Base-by-base conservation (phyloP, 192 early-diverging fungal genomes). In the Coemansia sp. region DNA sequence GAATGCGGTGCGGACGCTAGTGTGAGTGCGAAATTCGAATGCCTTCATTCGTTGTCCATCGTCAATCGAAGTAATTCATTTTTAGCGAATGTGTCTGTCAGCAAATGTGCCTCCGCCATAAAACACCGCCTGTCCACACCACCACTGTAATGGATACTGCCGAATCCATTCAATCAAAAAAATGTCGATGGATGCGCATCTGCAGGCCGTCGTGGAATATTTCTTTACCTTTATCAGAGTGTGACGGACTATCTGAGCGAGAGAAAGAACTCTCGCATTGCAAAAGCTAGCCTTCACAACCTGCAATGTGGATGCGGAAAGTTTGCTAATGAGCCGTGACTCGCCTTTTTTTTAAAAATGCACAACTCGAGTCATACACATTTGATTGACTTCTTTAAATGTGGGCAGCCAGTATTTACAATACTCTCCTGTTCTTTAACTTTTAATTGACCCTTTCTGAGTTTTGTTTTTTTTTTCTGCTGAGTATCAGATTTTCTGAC, bases 151-250 rank as follows among this genome's bases (percentile, higher is more conserved):
- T 53, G 51, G 51, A 53, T 53, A 53, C 47, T 61, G 59, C 24
- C 22, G 28, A 61, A 26, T 48, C 47, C 24, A 19, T 26, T 47
- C 16, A 38, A 6, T 16, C 25, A 25, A 9, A 51, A 9, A 51
- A n/a, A 47, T 9, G 31, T 34, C 24, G 49, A 62, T 62, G 60
- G 60, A 62, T 62, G 60, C 49, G 60, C 60, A 62, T 62, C 60
- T 16, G 27, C 53, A 24, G 14, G 38, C 38, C 38, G 38, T 44
- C 14, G 38, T 44, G 38, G 7, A 16, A 44, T 30, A 19, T 51
- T 24, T 54, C 53, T 56, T 24, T 59, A 59, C 58, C 58, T 59
- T 59, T 59, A 54, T 28, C 53, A 53, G 38, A 44, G 38, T 44
- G 38, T 44, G 38, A 44, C 38, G 14, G 38, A 44, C 38, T 44